Percentiles rank a stretch among this genome's conserved stretches.
These are phyloP conservation scores for Corchorus olitorius DNA, from an alignment of 345 rosid species.

Conservation along the genomic window DNA sequence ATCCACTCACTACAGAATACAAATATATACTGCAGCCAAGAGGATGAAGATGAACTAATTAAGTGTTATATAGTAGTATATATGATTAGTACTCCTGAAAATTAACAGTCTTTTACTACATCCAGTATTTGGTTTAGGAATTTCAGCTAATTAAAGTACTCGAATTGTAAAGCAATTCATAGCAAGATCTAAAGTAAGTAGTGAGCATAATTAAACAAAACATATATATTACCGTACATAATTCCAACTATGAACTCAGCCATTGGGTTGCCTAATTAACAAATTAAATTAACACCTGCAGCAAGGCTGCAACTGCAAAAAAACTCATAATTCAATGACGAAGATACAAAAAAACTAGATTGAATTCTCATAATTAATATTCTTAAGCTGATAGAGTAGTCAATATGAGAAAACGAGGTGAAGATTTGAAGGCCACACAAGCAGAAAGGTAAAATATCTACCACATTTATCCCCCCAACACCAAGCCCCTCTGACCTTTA, in stretches of 20 bases:
- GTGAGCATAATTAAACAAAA: neutral
- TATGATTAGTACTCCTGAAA: neutral
- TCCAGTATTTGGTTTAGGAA: too few relatives aligned
- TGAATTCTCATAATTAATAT: conserved; percentile 3
- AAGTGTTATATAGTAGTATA: too few relatives aligned
- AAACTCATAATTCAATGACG: neutral
- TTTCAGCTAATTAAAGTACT: too few relatives aligned
- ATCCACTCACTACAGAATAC: neutral
- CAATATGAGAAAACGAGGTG: neutral
- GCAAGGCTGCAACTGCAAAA: too few relatives aligned
- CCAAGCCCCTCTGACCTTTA: neutral
- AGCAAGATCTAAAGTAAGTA: too few relatives aligned
- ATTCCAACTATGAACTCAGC: conserved; percentile 12
- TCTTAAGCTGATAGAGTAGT: neutral
- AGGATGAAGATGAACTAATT: too few relatives aligned
- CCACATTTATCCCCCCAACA: neutral
- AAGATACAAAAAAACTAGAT: conserved; percentile 10
- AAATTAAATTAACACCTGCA: neutral
- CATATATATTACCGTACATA: too few relatives aligned
- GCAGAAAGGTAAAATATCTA: neutral
- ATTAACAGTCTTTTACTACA: neutral
- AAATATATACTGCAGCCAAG: too few relatives aligned
- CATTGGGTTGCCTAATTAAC: neutral
- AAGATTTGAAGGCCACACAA: conserved; percentile 3
- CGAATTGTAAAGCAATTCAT: too few relatives aligned